Base-by-base conservation (phyloP, 768 basidiomycete species). In the Leucosporidium yakuticum region DNA sequence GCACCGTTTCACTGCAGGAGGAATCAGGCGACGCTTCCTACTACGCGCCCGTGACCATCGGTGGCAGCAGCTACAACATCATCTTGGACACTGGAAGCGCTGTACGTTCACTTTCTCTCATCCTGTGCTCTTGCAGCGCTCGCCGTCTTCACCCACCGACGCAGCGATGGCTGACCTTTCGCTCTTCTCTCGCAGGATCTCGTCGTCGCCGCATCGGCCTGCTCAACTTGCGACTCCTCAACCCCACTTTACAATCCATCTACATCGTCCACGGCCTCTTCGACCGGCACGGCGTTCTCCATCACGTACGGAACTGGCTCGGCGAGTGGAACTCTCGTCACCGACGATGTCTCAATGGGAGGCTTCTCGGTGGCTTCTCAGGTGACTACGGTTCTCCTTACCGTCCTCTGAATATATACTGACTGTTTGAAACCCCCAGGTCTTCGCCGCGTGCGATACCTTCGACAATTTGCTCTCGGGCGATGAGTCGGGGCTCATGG, bases 251-350 rank as follows among this genome's bases (percentile, higher is more conserved):
- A 53, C 51, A n/a, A 27, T 21, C n/a, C 51, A 3, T n/a, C 23
- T 7, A 17, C 51, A 4, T 53, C 51, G 4, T 32, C 48, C n/a
- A 39, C 65, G 4, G 34, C 25, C 20, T 51, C 60, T 31, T 27
- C 48, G 36, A 29, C 62, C 50, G 65, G 32, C 54, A 62, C 49
- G 8, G 9, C 53, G 32, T 60, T 50, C 34, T 32, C 44, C 51
- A 54, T 67, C 49, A 61, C 32, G 31, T 34, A 67, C 23, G 32
- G 27, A 21, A 51, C 47, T 6, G 57, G 50, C 14, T 15, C 34
- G 25, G 67, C 32, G 14, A 29, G 44, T 11, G 56, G 39, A 8
- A 49, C 53, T 7, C 60, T 65, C 53, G 55, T 44, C 14, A 56
- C 29, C 20, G 54, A 15, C 27, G 36, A 15, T 39, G 48, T 51